Percentiles rank a stretch among this genome's conserved stretches.
Evolutionary conservation across 2,329 filamentous ascomycete genomes (phyloP).

Genomic region (Pseudonectria foliicola): DNA sequence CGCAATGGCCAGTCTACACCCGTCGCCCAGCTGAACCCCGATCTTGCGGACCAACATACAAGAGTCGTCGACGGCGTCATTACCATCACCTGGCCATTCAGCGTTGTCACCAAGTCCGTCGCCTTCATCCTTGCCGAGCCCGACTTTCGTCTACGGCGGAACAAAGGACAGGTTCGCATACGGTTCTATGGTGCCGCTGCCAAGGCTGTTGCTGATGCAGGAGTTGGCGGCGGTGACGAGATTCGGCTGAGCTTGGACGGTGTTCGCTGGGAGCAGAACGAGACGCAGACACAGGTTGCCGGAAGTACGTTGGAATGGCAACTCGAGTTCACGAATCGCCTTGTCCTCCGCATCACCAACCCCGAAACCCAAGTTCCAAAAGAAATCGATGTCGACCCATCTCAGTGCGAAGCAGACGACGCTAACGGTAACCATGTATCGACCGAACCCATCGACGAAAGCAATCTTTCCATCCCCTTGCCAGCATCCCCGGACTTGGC

Average conservation of each 20-base stretch:
- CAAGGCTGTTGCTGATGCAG: conserved; percentile 57
- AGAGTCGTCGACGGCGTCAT: conserved; percentile 61
- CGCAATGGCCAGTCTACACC: conserved; percentile 33
- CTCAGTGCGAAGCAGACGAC: conserved; percentile 11
- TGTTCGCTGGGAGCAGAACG: conserved; percentile 55
- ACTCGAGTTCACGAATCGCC: conserved; percentile 44
- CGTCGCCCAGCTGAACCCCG: conserved; percentile 49
- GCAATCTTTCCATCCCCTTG: conserved; percentile 11
- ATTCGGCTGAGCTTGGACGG: conserved; percentile 63
- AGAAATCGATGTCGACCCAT: conserved; percentile 44
- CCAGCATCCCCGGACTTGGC: conserved; percentile 12
- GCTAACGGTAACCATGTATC: conserved; percentile 11
- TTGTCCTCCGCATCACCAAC: conserved; percentile 37
- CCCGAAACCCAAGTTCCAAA: conserved; percentile 41
- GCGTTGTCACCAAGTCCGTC: conserved; percentile 63
- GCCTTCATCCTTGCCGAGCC: conserved; percentile 78
- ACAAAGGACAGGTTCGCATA: conserved; percentile 73
- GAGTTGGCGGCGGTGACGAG: conserved; percentile 71
- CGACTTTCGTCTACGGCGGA: conserved; percentile 71
- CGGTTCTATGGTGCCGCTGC: conserved; percentile 67
- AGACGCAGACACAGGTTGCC: conserved; percentile 38
- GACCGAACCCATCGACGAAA: conserved; percentile 3
- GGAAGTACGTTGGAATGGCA: conserved; percentile 52
- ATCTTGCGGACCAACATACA: conserved; percentile 32
- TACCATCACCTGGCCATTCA: conserved; percentile 89